Percentiles rank a stretch among this genome's conserved stretches.
Conservation (phyloP, 2,329 filamentous ascomycete genomes). For the Pseudocercospora crystallina region DNA sequence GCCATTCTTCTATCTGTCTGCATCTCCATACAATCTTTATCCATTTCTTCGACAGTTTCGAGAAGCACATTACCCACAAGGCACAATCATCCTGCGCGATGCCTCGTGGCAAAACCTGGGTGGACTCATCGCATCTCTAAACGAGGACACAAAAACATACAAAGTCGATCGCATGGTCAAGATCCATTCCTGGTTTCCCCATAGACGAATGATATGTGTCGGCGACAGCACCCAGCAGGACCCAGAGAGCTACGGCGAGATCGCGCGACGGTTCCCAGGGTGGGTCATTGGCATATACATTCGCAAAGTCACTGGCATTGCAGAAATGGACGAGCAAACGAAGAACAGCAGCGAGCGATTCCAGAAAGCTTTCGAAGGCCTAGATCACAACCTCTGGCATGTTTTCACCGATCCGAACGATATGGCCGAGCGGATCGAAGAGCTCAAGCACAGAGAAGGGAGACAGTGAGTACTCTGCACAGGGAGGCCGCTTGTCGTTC, state of each 20-base stretch:
- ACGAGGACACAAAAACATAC: conserved; percentile 78
- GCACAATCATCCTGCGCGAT: conserved; percentile 81
- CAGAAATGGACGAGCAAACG: conserved; percentile 72
- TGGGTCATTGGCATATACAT: conserved; percentile 87
- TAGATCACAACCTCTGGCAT: conserved; percentile 72
- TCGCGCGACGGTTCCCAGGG: conserved; percentile 65
- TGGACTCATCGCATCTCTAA: conserved; percentile 76
- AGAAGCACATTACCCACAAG: conserved; percentile 67
- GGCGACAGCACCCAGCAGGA: conserved; percentile 92
- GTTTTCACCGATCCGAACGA: conserved; percentile 79
- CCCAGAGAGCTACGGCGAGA: conserved; percentile 83
- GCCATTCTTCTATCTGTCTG: conserved; percentile 89
- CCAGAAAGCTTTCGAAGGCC: conserved; percentile 73
- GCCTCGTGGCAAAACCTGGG: conserved; percentile 81
- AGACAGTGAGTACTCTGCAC: conserved; percentile 15
- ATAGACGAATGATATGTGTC: conserved; percentile 75
- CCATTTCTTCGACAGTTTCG: conserved; percentile 79
- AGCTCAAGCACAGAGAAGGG: conserved; percentile 25
- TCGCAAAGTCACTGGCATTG: conserved; percentile 74
- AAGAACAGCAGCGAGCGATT: conserved; percentile 68
- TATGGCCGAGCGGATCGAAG: conserved; percentile 45
- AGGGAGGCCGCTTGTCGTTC: background rate
- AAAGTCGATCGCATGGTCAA: conserved; percentile 79
- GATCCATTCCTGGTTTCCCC: conserved; percentile 75
- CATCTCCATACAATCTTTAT: conserved; percentile 92